These are phyloP conservation scores for Alternaria tenuissima DNA, from an alignment of 2,329 filamentous ascomycete genomes.

Conservation along the genomic window DNA sequence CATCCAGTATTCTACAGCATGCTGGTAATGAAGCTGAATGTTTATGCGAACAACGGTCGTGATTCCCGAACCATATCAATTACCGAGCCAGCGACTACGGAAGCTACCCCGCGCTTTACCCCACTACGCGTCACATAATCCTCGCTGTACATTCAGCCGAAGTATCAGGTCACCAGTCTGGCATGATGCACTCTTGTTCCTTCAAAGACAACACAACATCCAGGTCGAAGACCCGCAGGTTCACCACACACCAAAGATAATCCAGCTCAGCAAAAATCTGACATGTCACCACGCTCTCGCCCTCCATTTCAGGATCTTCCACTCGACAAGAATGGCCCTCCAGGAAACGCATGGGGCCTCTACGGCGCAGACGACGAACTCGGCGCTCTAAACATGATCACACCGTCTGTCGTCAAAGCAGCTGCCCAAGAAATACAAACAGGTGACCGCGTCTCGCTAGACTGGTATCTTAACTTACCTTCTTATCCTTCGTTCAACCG, in stretches of 20 bases:
- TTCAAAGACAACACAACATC: background rate
- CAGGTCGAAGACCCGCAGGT: background rate
- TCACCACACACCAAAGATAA: background rate
- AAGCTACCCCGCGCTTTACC: conserved; percentile 34
- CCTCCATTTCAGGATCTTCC: conserved; percentile 59
- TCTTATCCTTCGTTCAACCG: conserved; percentile 50
- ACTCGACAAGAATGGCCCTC: conserved; percentile 59
- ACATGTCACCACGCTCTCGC: conserved; percentile 31
- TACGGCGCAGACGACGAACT: conserved; percentile 62
- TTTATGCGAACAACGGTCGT: background rate
- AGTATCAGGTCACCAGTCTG: background rate
- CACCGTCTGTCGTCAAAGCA: conserved; percentile 53
- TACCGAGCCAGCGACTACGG: conserved; percentile 15
- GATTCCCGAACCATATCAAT: conserved; percentile 1
- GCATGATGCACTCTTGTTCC: background rate
- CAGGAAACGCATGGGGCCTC: conserved; percentile 65
- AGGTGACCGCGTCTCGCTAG: conserved; percentile 50
- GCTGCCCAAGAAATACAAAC: conserved; percentile 58
- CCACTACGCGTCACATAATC: conserved; percentile 28
- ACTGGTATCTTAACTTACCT: conserved; percentile 54
- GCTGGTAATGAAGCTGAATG: background rate
- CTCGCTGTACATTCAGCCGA: background rate
- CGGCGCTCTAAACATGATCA: conserved; percentile 65
- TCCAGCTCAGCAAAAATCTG: background rate
- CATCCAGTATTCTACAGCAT: background rate